A percentile compares a stretch with the other conserved stretches of the same genome.
phyloP scores from a whole-genome alignment of 1,284 basidiomycete genomes.

The Tilletiopsis washingtonensis region DNA sequence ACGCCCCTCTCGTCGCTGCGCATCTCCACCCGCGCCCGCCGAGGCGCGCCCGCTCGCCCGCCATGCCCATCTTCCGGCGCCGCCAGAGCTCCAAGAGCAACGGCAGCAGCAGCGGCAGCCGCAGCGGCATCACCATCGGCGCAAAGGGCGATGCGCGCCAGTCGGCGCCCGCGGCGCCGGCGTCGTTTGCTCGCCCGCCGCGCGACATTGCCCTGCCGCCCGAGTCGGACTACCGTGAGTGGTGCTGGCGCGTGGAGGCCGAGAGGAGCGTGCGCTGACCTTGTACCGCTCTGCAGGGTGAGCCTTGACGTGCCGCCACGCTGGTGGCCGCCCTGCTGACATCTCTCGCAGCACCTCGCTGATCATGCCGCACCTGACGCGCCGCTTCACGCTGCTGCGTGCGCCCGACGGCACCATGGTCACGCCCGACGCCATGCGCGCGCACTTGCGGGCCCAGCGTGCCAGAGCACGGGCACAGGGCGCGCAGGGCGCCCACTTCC shows the following conservation, averaged over 20 bases:
- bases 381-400: conserved; percentile 33
- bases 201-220: conserved; percentile 24
- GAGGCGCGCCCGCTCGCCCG: no score
- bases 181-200: no score
- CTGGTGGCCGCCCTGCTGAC: neutral
- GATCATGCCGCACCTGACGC: conserved; percentile 41
- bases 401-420: conserved; percentile 35
- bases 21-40: no score
- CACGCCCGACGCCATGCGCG: conserved; percentile 39
- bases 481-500: conserved; percentile 17
- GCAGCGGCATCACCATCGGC: no score
- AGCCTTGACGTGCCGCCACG: neutral
- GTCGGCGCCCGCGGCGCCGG: no score
- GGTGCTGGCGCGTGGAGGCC: neutral
- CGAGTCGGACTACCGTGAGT: conserved; percentile 20
- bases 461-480: conserved; percentile 27
- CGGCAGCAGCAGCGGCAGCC: no score
- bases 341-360: conserved; percentile 23
- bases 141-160: no score
- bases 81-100: no score
- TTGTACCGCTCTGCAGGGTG: neutral
- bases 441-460: conserved; percentile 33
- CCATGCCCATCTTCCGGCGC: no score
- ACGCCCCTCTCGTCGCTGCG: no score
- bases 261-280: no score